These are phyloP conservation scores for Coffea humblotiana DNA, from an alignment of 305 asterid genomes.

Conservation along the genomic window DNA sequence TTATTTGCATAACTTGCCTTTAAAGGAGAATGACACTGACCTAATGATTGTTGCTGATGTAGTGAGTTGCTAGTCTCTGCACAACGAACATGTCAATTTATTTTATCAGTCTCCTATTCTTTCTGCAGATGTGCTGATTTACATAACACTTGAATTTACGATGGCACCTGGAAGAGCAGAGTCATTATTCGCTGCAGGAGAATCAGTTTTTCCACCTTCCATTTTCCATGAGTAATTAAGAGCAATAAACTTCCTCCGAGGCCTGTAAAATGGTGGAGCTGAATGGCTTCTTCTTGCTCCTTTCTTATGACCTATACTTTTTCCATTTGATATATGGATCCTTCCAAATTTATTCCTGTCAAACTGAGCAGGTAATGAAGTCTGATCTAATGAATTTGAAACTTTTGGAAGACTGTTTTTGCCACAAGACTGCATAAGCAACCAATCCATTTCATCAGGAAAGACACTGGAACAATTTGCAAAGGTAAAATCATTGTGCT, in stretches of 20 bases:
- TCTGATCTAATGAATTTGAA: constrained; percentile 29
- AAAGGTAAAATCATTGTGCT: constrained; percentile 32
- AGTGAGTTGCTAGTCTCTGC: constrained; percentile 48
- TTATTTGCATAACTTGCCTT: constrained; percentile 30
- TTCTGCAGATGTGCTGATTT: constrained; percentile 11
- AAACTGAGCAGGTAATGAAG: constrained; percentile 17
- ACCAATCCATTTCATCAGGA: constrained; percentile 38
- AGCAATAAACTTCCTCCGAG: constrained; percentile 55
- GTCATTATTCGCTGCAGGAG: constrained; percentile 19
- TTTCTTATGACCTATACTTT: constrained; percentile 28
- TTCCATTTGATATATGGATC: constrained; percentile 27
- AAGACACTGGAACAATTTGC: constrained; percentile 37
- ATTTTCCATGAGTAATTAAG: constrained; percentile 38
- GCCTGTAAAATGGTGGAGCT: constrained; percentile 84
- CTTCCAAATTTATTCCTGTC: constrained; percentile 27
- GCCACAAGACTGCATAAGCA: constrained; percentile 27
- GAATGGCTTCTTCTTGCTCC: constrained; percentile 62
- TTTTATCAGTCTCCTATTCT: constrained; percentile 11
- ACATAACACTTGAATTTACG: constrained; percentile 7
- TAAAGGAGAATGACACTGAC: constrained; percentile 31
- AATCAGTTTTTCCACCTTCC: constrained; percentile 33
- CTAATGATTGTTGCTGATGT: constrained; percentile 30
- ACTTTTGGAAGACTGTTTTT: constrained; percentile 31
- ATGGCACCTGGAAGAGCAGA: constrained; percentile 30
- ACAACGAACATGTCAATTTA: constrained; percentile 16